Base-by-base conservation (phyloP, 768 basidiomycete genomes). In the Trametopsis cervina region DNA sequence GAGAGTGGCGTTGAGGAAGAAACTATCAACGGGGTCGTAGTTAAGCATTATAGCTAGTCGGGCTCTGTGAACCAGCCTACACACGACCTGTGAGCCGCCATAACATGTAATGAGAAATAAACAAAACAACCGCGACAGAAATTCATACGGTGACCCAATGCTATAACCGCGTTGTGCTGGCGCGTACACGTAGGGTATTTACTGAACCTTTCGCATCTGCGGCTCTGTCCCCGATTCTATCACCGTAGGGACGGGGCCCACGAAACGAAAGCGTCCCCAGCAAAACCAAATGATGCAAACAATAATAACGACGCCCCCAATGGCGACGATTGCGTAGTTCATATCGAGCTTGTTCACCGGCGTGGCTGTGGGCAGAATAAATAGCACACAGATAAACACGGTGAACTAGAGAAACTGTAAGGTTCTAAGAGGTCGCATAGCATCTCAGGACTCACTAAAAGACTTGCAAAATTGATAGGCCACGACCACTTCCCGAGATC, bases 281-380 rank as follows among this genome's bases (percentile, higher is more conserved):
- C 67, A 51, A 4, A 66, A 15, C 78, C 77, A 78, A 26, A 70
- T 71, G 0, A 68, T 23, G 3, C 61, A 59, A 13, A 78, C 76
- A n/a, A 78, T 54, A 25, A 76, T 24, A 20, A 68, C 52, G 13
- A 78, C 63, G 0, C 64, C 73, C 5, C 75, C 76, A 18, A 79
- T 64, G 4, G 77, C 76, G 2, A 80, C 67, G 42, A 80, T 64
- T 0, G 78, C 67, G 50, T 81, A 79, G 58, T 80, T 80, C 78
- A 80, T 81, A 58, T 77, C 74, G 40, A 69, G 54, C 38, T 63
- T 51, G 33, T 62, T 72, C 12, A 77, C 76, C 0, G 77, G 78
- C 42, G 67, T 68, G 1, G 72, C 67, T n/a, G 77, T 80, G 4
- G 77, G 77, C 18, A 80, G 64, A 46, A 80, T 62, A 63, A 80